Percentiles rank a stretch among this genome's conserved stretches.
These are phyloP conservation scores for Tetrastigma voinierianum DNA, from an alignment of 164 flowering plant genomes.

Conservation along the genomic window DNA sequence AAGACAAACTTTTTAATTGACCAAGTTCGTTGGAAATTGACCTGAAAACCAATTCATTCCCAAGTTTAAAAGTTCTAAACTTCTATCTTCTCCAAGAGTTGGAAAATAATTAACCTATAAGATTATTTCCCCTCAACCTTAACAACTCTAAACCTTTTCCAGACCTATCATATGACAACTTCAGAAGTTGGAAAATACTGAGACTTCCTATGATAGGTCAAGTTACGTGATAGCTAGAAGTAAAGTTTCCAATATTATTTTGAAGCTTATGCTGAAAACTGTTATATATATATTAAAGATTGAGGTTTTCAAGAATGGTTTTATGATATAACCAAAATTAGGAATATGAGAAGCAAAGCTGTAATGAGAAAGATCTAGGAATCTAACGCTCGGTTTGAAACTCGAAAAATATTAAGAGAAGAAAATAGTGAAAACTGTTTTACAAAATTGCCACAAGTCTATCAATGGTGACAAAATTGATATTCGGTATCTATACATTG, in stretches of 20 bases:
- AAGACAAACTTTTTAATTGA: background rate
- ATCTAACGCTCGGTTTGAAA: no score
- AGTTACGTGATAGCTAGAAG: background rate
- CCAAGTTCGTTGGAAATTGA: background rate
- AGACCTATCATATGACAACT: no score
- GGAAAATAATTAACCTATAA: no score
- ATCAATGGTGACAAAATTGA: no score
- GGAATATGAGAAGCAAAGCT: background rate
- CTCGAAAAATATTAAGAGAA: no score
- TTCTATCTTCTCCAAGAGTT: background rate
- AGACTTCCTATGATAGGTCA: slow-evolving; percentile 9
- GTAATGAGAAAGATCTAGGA: no score
- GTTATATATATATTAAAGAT: background rate
- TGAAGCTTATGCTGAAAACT: background rate
- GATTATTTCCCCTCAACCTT: no score
- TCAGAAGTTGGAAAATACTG: background rate
- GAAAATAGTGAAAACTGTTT: no score
- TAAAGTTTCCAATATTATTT: background rate
- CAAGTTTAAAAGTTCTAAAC: background rate
- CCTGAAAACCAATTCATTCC: background rate
- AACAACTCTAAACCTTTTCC: no score
- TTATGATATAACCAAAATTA: background rate
- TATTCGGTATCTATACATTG: no score
- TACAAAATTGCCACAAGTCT: no score
- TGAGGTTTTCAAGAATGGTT: background rate